phyloP scores from a whole-genome alignment of 345 rosid species.

The Rhodomyrtus tomentosa region DNA sequence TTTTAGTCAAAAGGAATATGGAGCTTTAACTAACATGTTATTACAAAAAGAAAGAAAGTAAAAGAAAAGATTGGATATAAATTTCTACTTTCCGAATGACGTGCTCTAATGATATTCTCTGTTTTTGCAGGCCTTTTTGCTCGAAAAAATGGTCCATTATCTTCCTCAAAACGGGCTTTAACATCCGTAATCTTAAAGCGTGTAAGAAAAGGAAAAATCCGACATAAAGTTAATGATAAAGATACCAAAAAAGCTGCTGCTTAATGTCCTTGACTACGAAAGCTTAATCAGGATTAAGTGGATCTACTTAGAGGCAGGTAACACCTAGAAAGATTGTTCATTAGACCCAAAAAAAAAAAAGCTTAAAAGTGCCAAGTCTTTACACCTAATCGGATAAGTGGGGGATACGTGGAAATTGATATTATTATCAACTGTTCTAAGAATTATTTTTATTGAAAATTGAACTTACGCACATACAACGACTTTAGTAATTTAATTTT shows the following conservation, averaged over 20 bases:
- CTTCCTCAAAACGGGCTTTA: neutral
- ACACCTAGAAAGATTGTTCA: neutral
- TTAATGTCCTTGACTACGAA: neutral
- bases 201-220: neutral
- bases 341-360: neutral
- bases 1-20: neutral
- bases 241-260: neutral
- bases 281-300: neutral
- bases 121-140: neutral
- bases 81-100: neutral
- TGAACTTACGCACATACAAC: neutral
- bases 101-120: neutral
- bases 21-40: neutral
- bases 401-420: neutral
- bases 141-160: neutral
- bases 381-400: constrained; percentile 6
- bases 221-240: neutral
- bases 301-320: neutral
- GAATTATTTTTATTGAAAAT: neutral
- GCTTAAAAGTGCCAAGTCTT: constrained; percentile 2
- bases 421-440: neutral
- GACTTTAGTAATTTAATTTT: neutral
- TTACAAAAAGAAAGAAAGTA: neutral
- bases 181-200: neutral
- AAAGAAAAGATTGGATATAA: neutral